A percentile compares a stretch with the other conserved stretches of the same genome.
These are phyloP conservation scores for Gossypium stocksii DNA, from an alignment of 345 rosid species.

Conservation along the genomic window DNA sequence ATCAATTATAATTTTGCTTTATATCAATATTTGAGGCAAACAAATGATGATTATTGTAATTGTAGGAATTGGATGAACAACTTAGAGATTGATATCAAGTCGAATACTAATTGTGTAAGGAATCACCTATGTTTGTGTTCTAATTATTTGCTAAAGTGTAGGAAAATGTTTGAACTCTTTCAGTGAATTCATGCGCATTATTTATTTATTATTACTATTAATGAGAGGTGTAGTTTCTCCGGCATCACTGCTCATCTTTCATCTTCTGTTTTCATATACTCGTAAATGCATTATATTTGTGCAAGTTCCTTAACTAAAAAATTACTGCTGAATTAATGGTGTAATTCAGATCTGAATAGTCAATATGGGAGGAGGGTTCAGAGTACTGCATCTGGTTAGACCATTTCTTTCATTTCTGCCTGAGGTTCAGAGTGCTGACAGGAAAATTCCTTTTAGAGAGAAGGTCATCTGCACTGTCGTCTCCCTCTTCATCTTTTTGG, in stretches of 20 bases:
- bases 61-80: too few species aligned
- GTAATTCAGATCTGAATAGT: conserved; percentile 8
- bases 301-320: not conserved
- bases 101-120: not conserved
- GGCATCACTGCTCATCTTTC: not conserved
- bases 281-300: not conserved
- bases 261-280: not conserved
- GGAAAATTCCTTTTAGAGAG: conserved; percentile 63
- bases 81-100: not conserved
- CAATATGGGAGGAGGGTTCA: conserved; percentile 67
- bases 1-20: not conserved
- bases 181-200: not conserved
- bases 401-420: conserved; percentile 58
- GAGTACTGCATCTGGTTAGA: conserved; percentile 61
- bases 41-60: not conserved
- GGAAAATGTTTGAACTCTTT: not conserved
- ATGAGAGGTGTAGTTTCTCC: not conserved
- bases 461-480: conserved; percentile 54
- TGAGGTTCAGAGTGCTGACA: conserved; percentile 60
- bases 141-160: not conserved
- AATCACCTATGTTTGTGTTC: not conserved
- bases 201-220: not conserved
- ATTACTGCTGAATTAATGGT: not conserved
- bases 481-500: conserved; percentile 59
- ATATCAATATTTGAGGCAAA: not conserved